Base-by-base conservation (phyloP, 2,329 filamentous ascomycete genomes). In the Fusarium sp. region DNA sequence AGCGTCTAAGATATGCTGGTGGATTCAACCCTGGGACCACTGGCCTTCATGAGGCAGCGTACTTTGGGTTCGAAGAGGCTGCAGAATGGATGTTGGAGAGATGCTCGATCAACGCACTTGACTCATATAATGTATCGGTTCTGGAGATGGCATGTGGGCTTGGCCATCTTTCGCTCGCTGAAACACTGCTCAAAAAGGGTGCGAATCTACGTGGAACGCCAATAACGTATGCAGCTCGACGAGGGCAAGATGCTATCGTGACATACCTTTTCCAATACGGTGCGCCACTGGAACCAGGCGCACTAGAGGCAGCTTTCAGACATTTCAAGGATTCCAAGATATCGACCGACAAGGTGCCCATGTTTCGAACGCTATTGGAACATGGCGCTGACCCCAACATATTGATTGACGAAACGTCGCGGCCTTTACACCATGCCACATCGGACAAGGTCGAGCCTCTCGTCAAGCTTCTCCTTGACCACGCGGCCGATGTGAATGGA, bases 11-110 rank as follows among this genome's bases (percentile, higher is more conserved):
- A 18, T 34, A 62, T 28, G 30, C 26, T 28, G 38, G 39, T n/a
- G 26, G 20, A 8, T n/a, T 34, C 24, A 34, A 57, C n/a, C 48
- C 30, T 13, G 22, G 30, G 8, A 39, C 39, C n/a, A 57, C 47
- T 4, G 69, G 66, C 17, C 22, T 72, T 9, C 69, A 72, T 24
- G 32, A 60, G n/a, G 60, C 68, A 18, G 65, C 60, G 20, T 54
- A 39, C 24, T 54, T 54, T n/a, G 51, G 51, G 18, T 28, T 54
- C 10, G 51, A 39, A 54, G 10, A 54, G 14, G 51, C 51, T 1
- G 51, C 4, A 22, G 51, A 54, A 39, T 54, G 51, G 51, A 39
- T 54, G 51, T n/a, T 54, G 11, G 20, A 54, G 34, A 39, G 34
- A 10, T 54, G 24, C 24, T 39, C 34, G 24, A 54, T 54, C 51